Evolutionary conservation across 345 rosid genomes (phyloP).

Genomic region (Lepidium aucheri): DNA sequence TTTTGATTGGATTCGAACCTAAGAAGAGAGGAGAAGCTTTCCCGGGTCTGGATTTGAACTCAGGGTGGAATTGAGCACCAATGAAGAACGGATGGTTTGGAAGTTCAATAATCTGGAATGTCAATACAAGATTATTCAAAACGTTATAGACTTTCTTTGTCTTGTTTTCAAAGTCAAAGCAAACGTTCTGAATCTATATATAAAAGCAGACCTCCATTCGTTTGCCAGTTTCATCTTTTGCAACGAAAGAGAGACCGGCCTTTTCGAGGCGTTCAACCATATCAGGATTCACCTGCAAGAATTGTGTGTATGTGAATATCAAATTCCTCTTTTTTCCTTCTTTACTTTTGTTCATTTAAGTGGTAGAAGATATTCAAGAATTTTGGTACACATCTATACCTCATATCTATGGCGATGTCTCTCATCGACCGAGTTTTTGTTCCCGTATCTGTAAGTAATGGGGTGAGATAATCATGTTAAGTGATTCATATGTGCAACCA

Average conservation of each 20-base stretch:
- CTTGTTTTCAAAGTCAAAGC: too few species aligned
- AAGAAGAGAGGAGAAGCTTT: constrained; percentile 80
- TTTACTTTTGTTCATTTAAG: background rate
- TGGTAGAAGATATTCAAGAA: background rate
- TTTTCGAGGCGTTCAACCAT: constrained; percentile 65
- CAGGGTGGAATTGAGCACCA: constrained; percentile 93
- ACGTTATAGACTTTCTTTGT: too few species aligned
- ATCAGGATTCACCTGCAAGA: constrained; percentile 75
- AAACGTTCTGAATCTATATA: background rate
- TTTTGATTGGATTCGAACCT: constrained; percentile 38
- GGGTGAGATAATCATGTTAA: background rate
- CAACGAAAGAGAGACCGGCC: constrained; percentile 79
- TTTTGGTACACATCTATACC: constrained; percentile 32
- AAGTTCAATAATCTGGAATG: constrained; percentile 53
- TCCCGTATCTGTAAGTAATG: constrained; percentile 52
- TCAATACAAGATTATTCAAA: background rate
- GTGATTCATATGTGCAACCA: background rate
- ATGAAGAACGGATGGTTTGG: constrained; percentile 61
- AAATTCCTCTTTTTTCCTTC: background rate
- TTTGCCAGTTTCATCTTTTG: constrained; percentile 77
- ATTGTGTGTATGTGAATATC: background rate
- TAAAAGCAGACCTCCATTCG: constrained; percentile 75
- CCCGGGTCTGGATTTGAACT: constrained; percentile 90
- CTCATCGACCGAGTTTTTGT: constrained; percentile 58
- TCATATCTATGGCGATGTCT: constrained; percentile 98